These are phyloP conservation scores for Penicillium italicum DNA, from an alignment of 2,329 filamentous ascomycete genomes.

Conservation along the genomic window DNA sequence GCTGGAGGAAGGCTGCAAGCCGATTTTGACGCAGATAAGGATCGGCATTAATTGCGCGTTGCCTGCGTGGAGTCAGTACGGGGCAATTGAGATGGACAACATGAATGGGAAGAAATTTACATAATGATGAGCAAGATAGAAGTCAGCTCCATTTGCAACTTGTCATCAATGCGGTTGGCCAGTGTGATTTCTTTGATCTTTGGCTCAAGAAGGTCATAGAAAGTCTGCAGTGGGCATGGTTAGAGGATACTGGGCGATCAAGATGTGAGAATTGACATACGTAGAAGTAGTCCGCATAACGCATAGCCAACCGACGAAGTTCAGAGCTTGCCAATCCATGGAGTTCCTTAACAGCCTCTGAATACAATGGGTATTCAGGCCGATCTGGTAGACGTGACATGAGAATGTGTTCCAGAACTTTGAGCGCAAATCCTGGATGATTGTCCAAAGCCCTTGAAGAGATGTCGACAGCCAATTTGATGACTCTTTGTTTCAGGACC, in stretches of 20 bases:
- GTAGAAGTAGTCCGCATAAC: constrained; percentile 86
- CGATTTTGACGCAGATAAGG: constrained; percentile 66
- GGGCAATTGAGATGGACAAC: neutral
- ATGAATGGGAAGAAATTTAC: constrained; percentile 38
- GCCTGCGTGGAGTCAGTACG: constrained; percentile 48
- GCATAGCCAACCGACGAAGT: constrained; percentile 79
- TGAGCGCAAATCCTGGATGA: constrained; percentile 76
- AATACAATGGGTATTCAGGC: constrained; percentile 68
- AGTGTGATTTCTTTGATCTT: constrained; percentile 75
- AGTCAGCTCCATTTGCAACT: constrained; percentile 78
- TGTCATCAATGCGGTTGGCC: constrained; percentile 71
- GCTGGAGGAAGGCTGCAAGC: constrained; percentile 73
- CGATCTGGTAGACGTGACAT: constrained; percentile 74
- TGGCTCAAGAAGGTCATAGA: constrained; percentile 80
- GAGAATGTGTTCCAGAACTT: constrained; percentile 85
- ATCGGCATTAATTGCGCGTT: constrained; percentile 75
- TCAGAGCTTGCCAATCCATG: constrained; percentile 82
- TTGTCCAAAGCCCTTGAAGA: constrained; percentile 76
- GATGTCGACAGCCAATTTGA: constrained; percentile 79
- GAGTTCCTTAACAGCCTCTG: constrained; percentile 84
- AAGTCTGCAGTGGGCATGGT: constrained; percentile 52
- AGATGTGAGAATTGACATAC: constrained; percentile 41
- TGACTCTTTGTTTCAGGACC: constrained; percentile 72
- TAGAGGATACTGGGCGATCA: constrained; percentile 7
- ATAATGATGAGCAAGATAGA: constrained; percentile 93